A percentile compares a stretch with the other conserved stretches of the same genome.
Evolutionary conservation across 495 filamentous ascomycete genomes (phyloP).

Genomic region (Aspergillus avenaceus): DNA sequence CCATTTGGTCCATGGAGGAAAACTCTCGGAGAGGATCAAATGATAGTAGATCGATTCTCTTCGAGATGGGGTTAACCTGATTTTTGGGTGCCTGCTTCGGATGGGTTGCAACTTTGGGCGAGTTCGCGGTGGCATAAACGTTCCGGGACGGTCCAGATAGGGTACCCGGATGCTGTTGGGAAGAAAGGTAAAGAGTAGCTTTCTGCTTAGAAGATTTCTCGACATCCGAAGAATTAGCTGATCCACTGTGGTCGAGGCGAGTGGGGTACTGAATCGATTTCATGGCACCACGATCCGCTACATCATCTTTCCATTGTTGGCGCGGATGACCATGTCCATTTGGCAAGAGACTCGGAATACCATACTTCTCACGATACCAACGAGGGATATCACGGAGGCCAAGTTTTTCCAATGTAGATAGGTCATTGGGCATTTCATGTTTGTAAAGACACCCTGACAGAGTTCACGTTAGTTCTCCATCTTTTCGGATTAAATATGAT

Average conservation of each 20-base stretch:
- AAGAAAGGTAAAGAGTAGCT: not conserved
- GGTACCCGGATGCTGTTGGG: constrained; percentile 7
- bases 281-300: constrained; percentile 6
- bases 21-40: constrained; percentile 17
- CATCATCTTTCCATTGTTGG: constrained; percentile 16
- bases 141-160: constrained; percentile 5
- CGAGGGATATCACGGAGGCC: constrained; percentile 55
- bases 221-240: constrained; percentile 4
- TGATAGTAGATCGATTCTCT: constrained; percentile 18
- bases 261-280: constrained; percentile 21
- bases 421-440: constrained; percentile 76
- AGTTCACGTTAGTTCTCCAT: constrained; percentile 5
- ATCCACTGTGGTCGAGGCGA: constrained; percentile 11
- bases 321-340: constrained; percentile 15
- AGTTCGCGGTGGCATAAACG: constrained; percentile 3
- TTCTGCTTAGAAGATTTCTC: constrained; percentile 15
- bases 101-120: constrained; percentile 4
- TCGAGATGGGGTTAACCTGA: constrained; percentile 1
- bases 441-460: constrained; percentile 69
- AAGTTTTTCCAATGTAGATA: constrained; percentile 53
- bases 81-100: constrained; percentile 9
- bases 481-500: no score
- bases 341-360: constrained; percentile 26
- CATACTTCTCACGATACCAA: constrained; percentile 52
- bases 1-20: constrained; percentile 11